Percentiles rank a stretch among this genome's conserved stretches.
These are phyloP conservation scores for Deinandra increscens DNA, from an alignment of 129 eudicot species.

Conservation along the genomic window DNA sequence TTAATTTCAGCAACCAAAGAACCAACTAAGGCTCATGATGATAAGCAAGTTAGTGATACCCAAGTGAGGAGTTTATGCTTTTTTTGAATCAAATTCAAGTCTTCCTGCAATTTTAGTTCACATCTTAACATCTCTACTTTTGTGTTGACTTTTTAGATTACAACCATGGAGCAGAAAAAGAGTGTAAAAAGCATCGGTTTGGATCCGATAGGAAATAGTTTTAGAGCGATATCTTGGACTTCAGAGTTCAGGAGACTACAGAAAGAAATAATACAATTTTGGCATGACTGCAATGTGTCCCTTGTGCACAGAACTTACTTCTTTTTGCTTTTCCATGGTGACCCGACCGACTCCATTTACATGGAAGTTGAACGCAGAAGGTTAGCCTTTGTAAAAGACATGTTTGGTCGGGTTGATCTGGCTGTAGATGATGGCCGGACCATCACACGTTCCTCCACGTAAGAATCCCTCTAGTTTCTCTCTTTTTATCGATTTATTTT, in stretches of 20 bases:
- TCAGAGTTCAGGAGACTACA: slow-evolving; percentile 71
- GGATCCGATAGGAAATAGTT: slow-evolving; percentile 76
- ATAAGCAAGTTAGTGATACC: slow-evolving; percentile 36
- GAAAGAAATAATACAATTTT: slow-evolving; percentile 63
- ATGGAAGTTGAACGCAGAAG: slow-evolving; percentile 90
- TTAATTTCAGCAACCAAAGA: slow-evolving; percentile 27
- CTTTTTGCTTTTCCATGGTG: slow-evolving; percentile 78
- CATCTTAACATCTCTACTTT: not conserved
- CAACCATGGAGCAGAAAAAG: slow-evolving; percentile 24
- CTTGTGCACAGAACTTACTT: slow-evolving; percentile 83
- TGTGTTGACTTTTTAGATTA: slow-evolving; percentile 11
- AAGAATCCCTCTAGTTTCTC: slow-evolving; percentile 7
- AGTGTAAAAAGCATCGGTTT: slow-evolving; percentile 65
- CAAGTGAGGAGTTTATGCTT: slow-evolving; percentile 55
- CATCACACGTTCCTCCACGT: slow-evolving; percentile 68
- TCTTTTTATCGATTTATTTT: not conserved
- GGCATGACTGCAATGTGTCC: slow-evolving; percentile 82
- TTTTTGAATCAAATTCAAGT: not conserved
- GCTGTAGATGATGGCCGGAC: slow-evolving; percentile 55
- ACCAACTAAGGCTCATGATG: slow-evolving; percentile 19
- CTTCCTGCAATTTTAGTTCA: not conserved
- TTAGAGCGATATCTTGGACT: slow-evolving; percentile 47
- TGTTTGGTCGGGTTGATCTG: slow-evolving; percentile 51
- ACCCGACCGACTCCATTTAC: slow-evolving; percentile 75
- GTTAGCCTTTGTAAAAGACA: slow-evolving; percentile 59